Evolutionary conservation across 805 yeast species (phyloP).

Genomic region (Suhomyces xylopsoci): DNA sequence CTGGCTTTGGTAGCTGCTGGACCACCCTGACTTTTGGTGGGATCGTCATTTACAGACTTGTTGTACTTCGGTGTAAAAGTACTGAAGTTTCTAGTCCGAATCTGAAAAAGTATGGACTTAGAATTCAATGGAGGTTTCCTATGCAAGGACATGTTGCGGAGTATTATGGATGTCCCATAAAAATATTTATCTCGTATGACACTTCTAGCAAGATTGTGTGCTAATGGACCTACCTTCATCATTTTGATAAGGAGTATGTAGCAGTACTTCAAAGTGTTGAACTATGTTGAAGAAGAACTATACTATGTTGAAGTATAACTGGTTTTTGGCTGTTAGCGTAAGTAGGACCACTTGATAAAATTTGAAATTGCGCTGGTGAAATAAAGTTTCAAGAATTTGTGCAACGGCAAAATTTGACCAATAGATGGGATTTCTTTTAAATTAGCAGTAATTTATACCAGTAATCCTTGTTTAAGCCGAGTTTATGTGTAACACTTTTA

Average conservation of each 20-base stretch:
- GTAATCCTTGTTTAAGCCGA: background rate
- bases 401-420: background rate
- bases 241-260: background rate
- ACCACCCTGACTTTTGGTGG: background rate
- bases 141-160: background rate
- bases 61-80: background rate
- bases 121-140: background rate
- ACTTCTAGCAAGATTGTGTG: background rate
- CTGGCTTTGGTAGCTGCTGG: constrained; percentile 11
- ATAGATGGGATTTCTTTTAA: background rate
- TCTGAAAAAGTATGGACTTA: background rate
- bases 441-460: background rate
- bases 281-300: background rate
- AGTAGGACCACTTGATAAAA: background rate
- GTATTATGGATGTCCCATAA: background rate
- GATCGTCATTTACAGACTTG: background rate
- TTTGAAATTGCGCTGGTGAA: background rate
- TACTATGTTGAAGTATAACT: background rate
- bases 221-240: background rate
- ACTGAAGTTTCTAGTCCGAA: background rate
- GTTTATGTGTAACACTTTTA: background rate
- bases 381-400: background rate
- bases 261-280: background rate
- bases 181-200: background rate
- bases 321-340: background rate